Evolutionary conservation across 345 rosid species (phyloP).

Genomic region (Moricandia moricandioides): DNA sequence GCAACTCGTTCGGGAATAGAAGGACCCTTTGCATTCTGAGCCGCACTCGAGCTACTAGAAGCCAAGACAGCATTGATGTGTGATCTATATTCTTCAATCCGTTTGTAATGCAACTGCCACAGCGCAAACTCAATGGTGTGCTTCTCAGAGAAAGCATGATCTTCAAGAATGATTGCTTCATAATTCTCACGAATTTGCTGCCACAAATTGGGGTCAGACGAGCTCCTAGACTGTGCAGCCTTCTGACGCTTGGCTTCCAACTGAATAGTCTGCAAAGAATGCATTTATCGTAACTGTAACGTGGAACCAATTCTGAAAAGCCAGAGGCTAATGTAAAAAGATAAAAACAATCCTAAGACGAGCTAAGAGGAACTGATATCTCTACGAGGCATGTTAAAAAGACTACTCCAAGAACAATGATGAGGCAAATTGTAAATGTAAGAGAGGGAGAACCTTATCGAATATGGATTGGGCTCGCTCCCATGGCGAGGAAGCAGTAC

Average conservation of each 20-base stretch:
- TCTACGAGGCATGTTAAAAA: not conserved
- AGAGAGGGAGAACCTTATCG: conserved; percentile 57
- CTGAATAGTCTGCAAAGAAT: conserved; percentile 59
- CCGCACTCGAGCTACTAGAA: conserved; percentile 41
- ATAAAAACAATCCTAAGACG: not conserved
- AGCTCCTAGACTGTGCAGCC: conserved; percentile 74
- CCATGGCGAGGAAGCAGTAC: conserved; percentile 63
- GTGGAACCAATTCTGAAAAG: not conserved
- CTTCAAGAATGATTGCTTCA: conserved; percentile 90
- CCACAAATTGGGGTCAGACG: conserved; percentile 85
- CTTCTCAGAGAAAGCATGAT: conserved; percentile 87
- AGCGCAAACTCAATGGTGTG: conserved; percentile 69
- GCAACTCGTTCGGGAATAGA: conserved; percentile 54
- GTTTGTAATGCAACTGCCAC: conserved; percentile 92
- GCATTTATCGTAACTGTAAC: not conserved
- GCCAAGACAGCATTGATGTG: conserved; percentile 61
- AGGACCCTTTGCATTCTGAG: conserved; percentile 58
- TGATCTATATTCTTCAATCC: conserved; percentile 76
- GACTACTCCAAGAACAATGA: not conserved
- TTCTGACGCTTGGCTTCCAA: conserved; percentile 69
- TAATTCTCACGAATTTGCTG: conserved; percentile 97
- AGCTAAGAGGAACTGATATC: not conserved
- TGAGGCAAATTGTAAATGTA: not conserved
- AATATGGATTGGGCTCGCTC: conserved; percentile 71
- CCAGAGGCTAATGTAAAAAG: not conserved